Evolutionary conservation across 2,329 filamentous ascomycete genomes (phyloP).

Genomic region (Ambrosiella xylebori): DNA sequence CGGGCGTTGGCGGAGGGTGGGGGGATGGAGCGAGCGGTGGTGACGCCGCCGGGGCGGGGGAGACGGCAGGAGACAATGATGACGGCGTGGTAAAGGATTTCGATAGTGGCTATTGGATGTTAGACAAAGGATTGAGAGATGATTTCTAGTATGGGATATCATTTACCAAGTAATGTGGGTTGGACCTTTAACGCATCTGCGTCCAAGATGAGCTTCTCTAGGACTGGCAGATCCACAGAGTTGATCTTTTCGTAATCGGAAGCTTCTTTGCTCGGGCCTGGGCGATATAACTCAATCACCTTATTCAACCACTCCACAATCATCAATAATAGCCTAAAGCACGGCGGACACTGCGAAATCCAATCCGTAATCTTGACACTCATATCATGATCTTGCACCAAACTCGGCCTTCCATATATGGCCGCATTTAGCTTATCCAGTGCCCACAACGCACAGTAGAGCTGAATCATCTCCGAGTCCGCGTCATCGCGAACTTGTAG

Average conservation of each 20-base stretch:
- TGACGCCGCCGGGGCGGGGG: conserved; percentile 24
- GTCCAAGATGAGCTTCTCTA: conserved; percentile 40
- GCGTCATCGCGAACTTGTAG: conserved; percentile 32
- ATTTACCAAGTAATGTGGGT: conserved; percentile 31
- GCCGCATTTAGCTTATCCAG: conserved; percentile 42
- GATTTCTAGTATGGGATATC: neutral
- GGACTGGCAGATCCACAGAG: conserved; percentile 36
- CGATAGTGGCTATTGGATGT: conserved; percentile 32
- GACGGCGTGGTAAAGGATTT: conserved; percentile 47
- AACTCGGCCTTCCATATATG: conserved; percentile 40
- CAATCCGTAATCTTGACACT: conserved; percentile 34
- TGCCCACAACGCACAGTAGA: conserved; percentile 44
- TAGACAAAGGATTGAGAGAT: conserved; percentile 14
- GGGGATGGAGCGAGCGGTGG: conserved; percentile 26
- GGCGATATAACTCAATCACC: conserved; percentile 43
- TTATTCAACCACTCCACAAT: conserved; percentile 39
- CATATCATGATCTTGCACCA: conserved; percentile 44
- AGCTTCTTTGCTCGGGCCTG: conserved; percentile 26
- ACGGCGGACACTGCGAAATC: conserved; percentile 32
- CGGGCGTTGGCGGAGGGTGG: conserved; percentile 36
- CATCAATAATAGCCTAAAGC: conserved; percentile 39
- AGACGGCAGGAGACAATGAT: conserved; percentile 45
- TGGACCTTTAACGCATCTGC: conserved; percentile 33
- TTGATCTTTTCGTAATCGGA: conserved; percentile 26
- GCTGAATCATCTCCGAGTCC: conserved; percentile 27